Evolutionary conservation across 1,284 basidiomycete species (phyloP).

Genomic region (Schizophyllum amplum): DNA sequence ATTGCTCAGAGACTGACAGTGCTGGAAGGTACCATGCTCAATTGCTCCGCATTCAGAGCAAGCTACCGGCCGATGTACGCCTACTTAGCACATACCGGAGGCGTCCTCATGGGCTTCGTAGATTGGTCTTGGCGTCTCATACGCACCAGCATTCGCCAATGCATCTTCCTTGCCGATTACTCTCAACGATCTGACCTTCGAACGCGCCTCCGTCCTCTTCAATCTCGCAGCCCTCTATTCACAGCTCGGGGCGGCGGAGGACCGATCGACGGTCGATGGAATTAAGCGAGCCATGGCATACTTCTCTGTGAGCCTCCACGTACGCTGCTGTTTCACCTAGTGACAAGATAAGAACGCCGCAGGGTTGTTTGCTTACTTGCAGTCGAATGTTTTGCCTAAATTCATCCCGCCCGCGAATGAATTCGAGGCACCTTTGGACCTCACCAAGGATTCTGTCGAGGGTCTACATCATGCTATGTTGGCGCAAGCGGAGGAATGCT

Average conservation of each 20-base stretch:
- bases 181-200: slow-evolving; percentile 70
- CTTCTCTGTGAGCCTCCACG: slow-evolving; percentile 52
- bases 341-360: slow-evolving; percentile 56
- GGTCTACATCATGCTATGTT: slow-evolving; percentile 76
- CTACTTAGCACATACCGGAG: not conserved
- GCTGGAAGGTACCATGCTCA: slow-evolving; percentile 79
- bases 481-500: slow-evolving; percentile 95
- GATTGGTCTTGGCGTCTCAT: slow-evolving; percentile 75
- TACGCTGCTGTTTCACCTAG: not conserved
- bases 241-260: slow-evolving; percentile 56
- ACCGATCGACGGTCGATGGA: slow-evolving; percentile 67
- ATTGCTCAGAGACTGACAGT: not conserved
- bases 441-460: slow-evolving; percentile 55
- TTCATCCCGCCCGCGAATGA: slow-evolving; percentile 43
- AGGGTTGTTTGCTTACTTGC: slow-evolving; percentile 65
- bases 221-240: slow-evolving; percentile 82
- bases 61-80: slow-evolving; percentile 36
- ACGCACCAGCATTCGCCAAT: slow-evolving; percentile 57
- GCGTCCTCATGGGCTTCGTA: slow-evolving; percentile 23
- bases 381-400: slow-evolving; percentile 48
- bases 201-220: slow-evolving; percentile 71
- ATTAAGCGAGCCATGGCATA: slow-evolving; percentile 67
- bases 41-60: slow-evolving; percentile 60
- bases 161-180: slow-evolving; percentile 51
- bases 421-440: slow-evolving; percentile 52